phyloP scores from a whole-genome alignment of 768 basidiomycete genomes.

The Boletus reticuloceps region DNA sequence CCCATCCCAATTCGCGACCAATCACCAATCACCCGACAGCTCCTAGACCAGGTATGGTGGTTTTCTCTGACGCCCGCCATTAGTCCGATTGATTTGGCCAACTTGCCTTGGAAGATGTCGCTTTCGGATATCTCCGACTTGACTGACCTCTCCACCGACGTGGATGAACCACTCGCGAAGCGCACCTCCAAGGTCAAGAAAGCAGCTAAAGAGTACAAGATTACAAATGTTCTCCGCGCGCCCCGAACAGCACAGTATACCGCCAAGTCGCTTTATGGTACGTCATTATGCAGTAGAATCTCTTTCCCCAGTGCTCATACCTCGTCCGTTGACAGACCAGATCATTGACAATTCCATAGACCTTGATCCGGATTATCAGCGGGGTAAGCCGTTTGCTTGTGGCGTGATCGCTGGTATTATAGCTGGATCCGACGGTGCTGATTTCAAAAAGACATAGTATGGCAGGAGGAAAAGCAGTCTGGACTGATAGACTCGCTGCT shows the following conservation, averaged over 20 bases:
- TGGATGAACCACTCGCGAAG: slow-evolving; percentile 32
- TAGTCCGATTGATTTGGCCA: background rate
- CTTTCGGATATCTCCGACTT: slow-evolving; percentile 45
- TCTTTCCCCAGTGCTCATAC: background rate
- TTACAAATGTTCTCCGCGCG: slow-evolving; percentile 33
- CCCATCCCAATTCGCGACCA: background rate
- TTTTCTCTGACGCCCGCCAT: background rate
- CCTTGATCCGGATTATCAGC: slow-evolving; percentile 65
- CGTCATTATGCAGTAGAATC: background rate
- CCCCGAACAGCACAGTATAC: slow-evolving; percentile 41
- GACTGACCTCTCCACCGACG: slow-evolving; percentile 44
- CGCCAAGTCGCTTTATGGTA: slow-evolving; percentile 45
- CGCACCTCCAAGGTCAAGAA: slow-evolving; percentile 23
- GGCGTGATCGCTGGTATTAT: background rate
- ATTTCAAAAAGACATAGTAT: slow-evolving; percentile 51
- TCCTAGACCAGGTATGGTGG: background rate
- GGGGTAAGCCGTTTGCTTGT: slow-evolving; percentile 38
- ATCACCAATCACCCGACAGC: background rate
- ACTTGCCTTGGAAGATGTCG: slow-evolving; percentile 24
- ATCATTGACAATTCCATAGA: slow-evolving; percentile 47
- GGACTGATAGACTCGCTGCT: slow-evolving; percentile 64
- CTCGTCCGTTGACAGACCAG: slow-evolving; percentile 36
- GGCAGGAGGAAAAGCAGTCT: slow-evolving; percentile 59
- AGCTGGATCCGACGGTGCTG: background rate
- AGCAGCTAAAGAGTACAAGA: slow-evolving; percentile 28